Conservation (phyloP, 805 yeast species). For the Schizosaccharomyces japonicus region DNA sequence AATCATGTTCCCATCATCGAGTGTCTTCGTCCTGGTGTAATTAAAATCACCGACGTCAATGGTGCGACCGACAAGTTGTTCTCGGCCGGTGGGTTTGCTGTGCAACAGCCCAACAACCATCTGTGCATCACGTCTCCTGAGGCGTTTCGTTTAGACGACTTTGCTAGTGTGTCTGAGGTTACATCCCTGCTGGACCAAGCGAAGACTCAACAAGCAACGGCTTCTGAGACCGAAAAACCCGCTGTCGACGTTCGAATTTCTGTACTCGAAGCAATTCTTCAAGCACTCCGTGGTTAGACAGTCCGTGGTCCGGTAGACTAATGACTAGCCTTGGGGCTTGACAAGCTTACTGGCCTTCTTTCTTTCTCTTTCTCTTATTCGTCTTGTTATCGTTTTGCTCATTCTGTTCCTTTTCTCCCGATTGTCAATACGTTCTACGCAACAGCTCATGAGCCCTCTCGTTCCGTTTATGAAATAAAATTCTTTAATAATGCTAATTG, state of each 20-base stretch:
- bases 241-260: neutral
- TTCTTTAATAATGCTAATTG: too few species aligned
- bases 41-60: conserved; percentile 65
- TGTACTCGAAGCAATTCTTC: neutral
- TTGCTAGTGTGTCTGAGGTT: conserved; percentile 15
- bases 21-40: conserved; percentile 86
- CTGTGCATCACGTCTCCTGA: conserved; percentile 81
- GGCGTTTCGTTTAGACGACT: conserved; percentile 76
- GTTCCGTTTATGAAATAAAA: too few species aligned
- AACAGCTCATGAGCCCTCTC: too few species aligned
- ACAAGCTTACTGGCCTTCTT: too few species aligned
- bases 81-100: conserved; percentile 66
- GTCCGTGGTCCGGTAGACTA: too few species aligned
- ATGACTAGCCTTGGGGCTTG: too few species aligned
- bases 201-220: neutral
- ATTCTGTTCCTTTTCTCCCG: too few species aligned
- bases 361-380: too few species aligned
- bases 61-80: conserved; percentile 59
- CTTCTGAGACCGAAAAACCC: neutral
- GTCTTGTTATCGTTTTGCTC: too few species aligned
- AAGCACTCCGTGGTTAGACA: too few species aligned
- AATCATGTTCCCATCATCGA: conserved; percentile 94
- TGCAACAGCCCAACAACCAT: conserved; percentile 83
- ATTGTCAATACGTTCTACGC: too few species aligned
- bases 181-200: neutral